Conservation (phyloP, 805 yeast species). For the Diddensiella caesifluorescens region DNA sequence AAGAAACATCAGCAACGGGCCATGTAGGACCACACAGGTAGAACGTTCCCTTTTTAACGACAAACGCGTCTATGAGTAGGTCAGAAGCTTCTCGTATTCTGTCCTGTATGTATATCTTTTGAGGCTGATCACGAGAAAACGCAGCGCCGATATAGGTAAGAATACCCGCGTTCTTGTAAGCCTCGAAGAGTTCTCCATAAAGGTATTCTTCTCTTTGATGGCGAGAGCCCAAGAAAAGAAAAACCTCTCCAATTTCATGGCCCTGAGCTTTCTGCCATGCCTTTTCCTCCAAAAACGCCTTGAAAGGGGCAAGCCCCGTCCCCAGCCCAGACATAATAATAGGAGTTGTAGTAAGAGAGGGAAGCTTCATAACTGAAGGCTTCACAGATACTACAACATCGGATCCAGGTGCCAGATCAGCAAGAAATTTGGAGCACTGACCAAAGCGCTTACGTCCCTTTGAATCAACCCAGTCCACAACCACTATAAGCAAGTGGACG, state of each 20-base stretch:
- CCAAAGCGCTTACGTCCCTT: slow-evolving; percentile 84
- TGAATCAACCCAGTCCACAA: slow-evolving; percentile 90
- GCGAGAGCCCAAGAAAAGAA: slow-evolving; percentile 86
- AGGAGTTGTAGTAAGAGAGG: slow-evolving; percentile 81
- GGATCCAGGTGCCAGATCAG: slow-evolving; percentile 71
- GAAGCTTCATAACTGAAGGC: slow-evolving; percentile 95
- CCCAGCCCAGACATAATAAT: slow-evolving; percentile 96
- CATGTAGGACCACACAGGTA: slow-evolving; percentile 98
- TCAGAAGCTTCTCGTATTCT: slow-evolving; percentile 72
- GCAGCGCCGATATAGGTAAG: slow-evolving; percentile 96
- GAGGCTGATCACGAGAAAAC: slow-evolving; percentile 93
- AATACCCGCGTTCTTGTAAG: slow-evolving; percentile 85
- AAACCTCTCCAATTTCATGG: slow-evolving; percentile 79
- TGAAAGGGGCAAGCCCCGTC: slow-evolving; percentile 97
- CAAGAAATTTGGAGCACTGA: slow-evolving; percentile 86
- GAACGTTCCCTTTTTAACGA: slow-evolving; percentile 76
- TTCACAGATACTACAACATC: slow-evolving; percentile 91
- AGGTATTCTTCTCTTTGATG: slow-evolving; percentile 92
- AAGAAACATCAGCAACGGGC: slow-evolving; percentile 97
- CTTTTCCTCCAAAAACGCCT: slow-evolving; percentile 94
- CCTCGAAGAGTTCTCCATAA: slow-evolving; percentile 97
- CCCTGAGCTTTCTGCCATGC: slow-evolving; percentile 91
- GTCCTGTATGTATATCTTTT: slow-evolving; percentile 93
- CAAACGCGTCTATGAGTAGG: slow-evolving; percentile 74
- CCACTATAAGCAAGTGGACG: slow-evolving; percentile 86